Evolutionary conservation across 2,329 filamentous ascomycete genomes (phyloP), one percentile per base, ranked within the genome.

Genomic region (Onygena corvina): DNA sequence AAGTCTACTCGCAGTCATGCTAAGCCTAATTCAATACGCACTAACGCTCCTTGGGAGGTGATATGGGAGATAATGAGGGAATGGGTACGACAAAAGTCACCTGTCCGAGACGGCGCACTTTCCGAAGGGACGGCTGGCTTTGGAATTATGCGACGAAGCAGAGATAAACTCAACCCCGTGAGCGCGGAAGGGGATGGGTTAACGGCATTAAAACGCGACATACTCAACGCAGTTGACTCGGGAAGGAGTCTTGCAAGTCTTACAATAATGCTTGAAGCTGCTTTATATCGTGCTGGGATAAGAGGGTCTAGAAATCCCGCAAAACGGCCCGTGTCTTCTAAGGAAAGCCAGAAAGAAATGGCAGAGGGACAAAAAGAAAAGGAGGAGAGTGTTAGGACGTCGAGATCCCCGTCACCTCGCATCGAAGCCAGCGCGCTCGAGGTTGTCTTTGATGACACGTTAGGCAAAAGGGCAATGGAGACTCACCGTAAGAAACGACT

Each of bases 1-100:
- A 76, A 77, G 40, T 84, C 84, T 2, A 86, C 86, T 0, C 80
- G 90, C 59, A 94, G 86, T 58, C 92, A 98, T 65, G 87, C 87
- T 58, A 87, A 88, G 57, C 77, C 86, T 0, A 90, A 89, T 21
- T 92, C 86, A 60, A 81, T 96, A 66, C 94, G 93, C 70, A 96
- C 92, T 0, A 81, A 96, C 66, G 92, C 92, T 11, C 86, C 89
- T 0, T 98, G 88, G 88, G 73, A 73, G 3, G 81, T 86, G 0
- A 77, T 98, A 44, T 96, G 92, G 89, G 84, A 93, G 62, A 72
- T 96, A 23, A 92, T 96, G 79, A 77, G 86, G 21, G 88, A 94
- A 67, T 98, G 88, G 87, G 79, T 85, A 11, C 77, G 83, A 20
- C 87, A 94, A 62, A 84, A 83, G 59, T 75, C 78, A 0, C 88